Evolutionary conservation across 1,284 basidiomycete species (phyloP), one percentile per base, ranked within the genome.

Genomic region (Trametes pubescens): DNA sequence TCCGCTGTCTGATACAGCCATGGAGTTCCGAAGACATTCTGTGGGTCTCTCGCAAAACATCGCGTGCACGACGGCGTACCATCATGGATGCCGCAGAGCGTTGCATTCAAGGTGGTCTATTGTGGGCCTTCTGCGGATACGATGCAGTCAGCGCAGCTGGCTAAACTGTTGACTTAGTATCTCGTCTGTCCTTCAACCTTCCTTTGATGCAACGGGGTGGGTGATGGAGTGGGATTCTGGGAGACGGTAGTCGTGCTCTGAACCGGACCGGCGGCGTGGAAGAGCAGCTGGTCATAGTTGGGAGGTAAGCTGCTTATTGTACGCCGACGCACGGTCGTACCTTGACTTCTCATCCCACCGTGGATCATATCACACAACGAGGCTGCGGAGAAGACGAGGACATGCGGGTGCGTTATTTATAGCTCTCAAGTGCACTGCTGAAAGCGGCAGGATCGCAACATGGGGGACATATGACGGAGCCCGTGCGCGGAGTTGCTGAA

Each of bases 391-490:
- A 35, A 35, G 32, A 38, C 37, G 2, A 26, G 10, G 13, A 54
- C 14, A 54, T 21, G 52, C 26, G 22, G 37, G 40, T 34, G 24
- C 18, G 34, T 26, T 61, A 61, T 56, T 26, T 26, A 56, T 61
- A 61, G 60, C 18, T 3, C 34, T 24, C 18, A 48, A 37, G 21
- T 61, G 47, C 22, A 24, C 13, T n/a, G 24, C 59, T 61, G 53
- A 61, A 55, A 16, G 37, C 40, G 32, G 38, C 26, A 44, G n/a
- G 35, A 29, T 16, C 48, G 47, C 35, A 51, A 24, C 46, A 32
- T 47, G 53, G 53, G 38, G 58, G 51, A 46, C 43, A 38, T 52
- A 59, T 51, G 51, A 48, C 60, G 48, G 60, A 51, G n/a, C 16
- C 35, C 51, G 43, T 60, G 34, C 51, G 58, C 43, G 51, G 51